These are phyloP conservation scores for Penicillium canescens DNA, from an alignment of 495 filamentous ascomycete species.

Conservation along the genomic window DNA sequence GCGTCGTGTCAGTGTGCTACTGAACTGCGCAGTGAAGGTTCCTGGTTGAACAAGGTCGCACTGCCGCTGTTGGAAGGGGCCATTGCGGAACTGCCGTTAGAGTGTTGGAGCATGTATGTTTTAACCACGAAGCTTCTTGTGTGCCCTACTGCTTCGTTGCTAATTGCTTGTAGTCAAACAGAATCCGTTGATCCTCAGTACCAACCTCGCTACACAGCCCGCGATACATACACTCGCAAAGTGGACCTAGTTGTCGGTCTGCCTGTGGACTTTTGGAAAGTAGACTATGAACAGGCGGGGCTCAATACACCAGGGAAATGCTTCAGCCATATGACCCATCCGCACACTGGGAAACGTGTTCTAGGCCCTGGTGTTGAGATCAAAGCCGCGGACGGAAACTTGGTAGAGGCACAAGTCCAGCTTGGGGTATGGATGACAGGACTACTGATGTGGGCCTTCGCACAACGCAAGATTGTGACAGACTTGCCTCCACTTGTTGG, in stretches of 20 bases:
- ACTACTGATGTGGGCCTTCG: background rate
- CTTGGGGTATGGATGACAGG: conserved; percentile 3
- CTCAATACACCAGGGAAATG: too few species aligned
- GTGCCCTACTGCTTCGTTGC: background rate
- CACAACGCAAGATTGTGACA: background rate
- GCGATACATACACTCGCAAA: conserved; percentile 1
- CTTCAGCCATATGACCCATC: background rate
- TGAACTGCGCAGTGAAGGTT: conserved; percentile 4
- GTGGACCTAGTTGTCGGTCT: conserved; percentile 1
- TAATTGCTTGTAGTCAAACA: conserved; percentile 1
- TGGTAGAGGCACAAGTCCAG: background rate
- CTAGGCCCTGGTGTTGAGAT: background rate
- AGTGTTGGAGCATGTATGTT: conserved; percentile 5
- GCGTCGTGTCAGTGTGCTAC: background rate
- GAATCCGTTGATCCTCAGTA: conserved; percentile 1
- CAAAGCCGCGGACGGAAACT: background rate
- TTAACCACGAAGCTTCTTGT: background rate
- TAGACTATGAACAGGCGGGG: conserved; percentile 1
- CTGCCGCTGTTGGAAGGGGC: background rate
- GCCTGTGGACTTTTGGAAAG: background rate
- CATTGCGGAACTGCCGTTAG: conserved; percentile 1
- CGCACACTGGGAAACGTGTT: conserved; percentile 1
- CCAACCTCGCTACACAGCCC: background rate
- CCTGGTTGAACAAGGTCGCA: background rate
- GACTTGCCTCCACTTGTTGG: background rate